Percentiles rank a stretch among this genome's conserved stretches.
These are phyloP conservation scores for Ophiostoma sp. DNA, from an alignment of 2,329 filamentous ascomycete genomes.

Conservation along the genomic window DNA sequence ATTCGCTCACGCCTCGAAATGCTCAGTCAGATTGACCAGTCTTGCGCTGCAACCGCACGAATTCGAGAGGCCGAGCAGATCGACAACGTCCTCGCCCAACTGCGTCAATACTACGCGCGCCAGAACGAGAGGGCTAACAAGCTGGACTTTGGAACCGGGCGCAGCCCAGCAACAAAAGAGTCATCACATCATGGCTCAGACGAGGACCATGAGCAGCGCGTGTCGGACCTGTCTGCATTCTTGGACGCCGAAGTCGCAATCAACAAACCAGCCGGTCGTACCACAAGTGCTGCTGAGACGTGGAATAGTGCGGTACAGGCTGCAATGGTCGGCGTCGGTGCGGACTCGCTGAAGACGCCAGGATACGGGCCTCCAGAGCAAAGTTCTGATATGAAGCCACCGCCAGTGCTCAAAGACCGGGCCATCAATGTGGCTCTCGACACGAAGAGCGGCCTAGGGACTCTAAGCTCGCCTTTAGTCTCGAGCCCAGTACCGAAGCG, in stretches of 20 bases:
- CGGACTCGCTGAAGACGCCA: slow-evolving; percentile 11
- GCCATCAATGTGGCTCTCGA: slow-evolving; percentile 1
- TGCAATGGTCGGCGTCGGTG: not conserved
- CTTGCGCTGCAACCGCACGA: slow-evolving; percentile 4
- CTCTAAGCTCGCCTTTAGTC: not conserved
- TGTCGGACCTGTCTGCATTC: slow-evolving; percentile 23
- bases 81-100: slow-evolving; percentile 15
- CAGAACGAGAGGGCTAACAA: not conserved
- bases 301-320: not conserved
- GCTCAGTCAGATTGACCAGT: slow-evolving; percentile 20
- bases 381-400: slow-evolving; percentile 21
- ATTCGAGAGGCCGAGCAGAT: slow-evolving; percentile 25
- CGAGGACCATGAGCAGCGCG: slow-evolving; percentile 18
- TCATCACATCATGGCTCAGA: not conserved
- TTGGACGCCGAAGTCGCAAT: slow-evolving; percentile 19
- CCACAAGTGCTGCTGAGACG: not conserved
- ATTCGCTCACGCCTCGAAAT: slow-evolving; percentile 25
- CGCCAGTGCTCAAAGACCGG: slow-evolving; percentile 15
- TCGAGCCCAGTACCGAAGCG: slow-evolving; percentile 15
- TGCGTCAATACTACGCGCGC: slow-evolving; percentile 23
- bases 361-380: not conserved
- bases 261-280: not conserved
- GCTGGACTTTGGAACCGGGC: not conserved
- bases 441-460: not conserved
- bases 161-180: not conserved